A percentile compares a stretch with the other conserved stretches of the same genome.
These are phyloP conservation scores for Kalmanozyma brasiliensis DNA, from an alignment of 1,284 basidiomycete genomes.

Conservation along the genomic window DNA sequence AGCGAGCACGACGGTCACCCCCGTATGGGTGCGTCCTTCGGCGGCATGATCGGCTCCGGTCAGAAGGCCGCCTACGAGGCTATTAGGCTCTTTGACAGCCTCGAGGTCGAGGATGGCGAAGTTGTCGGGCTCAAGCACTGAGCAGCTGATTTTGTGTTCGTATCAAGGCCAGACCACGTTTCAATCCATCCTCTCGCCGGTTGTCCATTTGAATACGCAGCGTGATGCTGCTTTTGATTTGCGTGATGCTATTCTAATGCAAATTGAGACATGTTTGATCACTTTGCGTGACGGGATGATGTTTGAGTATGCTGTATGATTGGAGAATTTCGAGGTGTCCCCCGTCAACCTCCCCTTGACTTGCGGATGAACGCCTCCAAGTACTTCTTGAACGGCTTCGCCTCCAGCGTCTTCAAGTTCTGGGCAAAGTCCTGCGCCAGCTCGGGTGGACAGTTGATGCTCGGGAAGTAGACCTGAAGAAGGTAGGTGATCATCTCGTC, in stretches of 20 bases:
- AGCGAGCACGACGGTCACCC: constrained; percentile 82
- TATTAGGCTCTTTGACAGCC: constrained; percentile 74
- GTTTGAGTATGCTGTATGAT: too few species aligned
- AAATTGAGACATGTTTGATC: neutral
- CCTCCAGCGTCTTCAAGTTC: constrained; percentile 70
- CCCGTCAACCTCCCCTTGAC: constrained; percentile 45
- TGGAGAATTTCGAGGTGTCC: too few species aligned
- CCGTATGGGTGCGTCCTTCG: constrained; percentile 75
- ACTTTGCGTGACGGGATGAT: too few species aligned
- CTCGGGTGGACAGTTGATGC: constrained; percentile 84
- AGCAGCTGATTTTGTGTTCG: constrained; percentile 1
- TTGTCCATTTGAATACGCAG: too few species aligned
- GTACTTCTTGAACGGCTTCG: constrained; percentile 76
- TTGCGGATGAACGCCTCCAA: constrained; percentile 53
- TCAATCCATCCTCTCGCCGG: too few species aligned
- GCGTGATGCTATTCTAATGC: too few species aligned
- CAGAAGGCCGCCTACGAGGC: constrained; percentile 82
- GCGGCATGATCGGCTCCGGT: constrained; percentile 82
- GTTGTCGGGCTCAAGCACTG: constrained; percentile 66
- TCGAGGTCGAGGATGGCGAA: constrained; percentile 76
- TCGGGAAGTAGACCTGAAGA: constrained; percentile 81
- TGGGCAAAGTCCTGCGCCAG: constrained; percentile 78
- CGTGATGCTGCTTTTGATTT: too few species aligned
- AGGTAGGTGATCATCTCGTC: constrained; percentile 87
- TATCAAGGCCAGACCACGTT: too few species aligned